These are phyloP conservation scores for Leccinum uliginosum DNA, from an alignment of 768 basidiomycete species.

Conservation along the genomic window DNA sequence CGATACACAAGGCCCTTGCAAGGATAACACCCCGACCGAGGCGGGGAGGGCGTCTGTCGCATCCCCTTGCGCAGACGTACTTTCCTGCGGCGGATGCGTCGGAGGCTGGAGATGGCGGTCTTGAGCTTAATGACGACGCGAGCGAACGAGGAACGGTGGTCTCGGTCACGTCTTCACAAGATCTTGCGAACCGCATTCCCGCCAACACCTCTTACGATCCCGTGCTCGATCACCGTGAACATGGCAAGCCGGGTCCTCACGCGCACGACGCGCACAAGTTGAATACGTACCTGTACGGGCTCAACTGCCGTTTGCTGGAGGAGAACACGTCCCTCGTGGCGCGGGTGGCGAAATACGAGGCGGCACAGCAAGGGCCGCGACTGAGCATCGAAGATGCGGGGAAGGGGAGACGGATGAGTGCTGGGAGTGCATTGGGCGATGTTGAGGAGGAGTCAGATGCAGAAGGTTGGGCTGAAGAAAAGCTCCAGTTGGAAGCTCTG, in stretches of 20 bases:
- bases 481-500: constrained; percentile 48
- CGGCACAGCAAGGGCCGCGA: constrained; percentile 32
- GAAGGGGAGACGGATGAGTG: constrained; percentile 47
- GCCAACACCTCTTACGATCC: constrained; percentile 90
- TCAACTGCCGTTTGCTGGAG: constrained; percentile 79
- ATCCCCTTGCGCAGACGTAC: constrained; percentile 60
- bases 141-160: constrained; percentile 64
- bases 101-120: too few relatives aligned
- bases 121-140: constrained; percentile 37
- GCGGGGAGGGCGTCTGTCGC: constrained; percentile 47
- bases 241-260: constrained; percentile 70
- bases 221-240: constrained; percentile 66
- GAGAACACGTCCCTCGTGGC: constrained; percentile 72
- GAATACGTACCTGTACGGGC: constrained; percentile 79
- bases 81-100: too few relatives aligned
- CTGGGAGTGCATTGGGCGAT: constrained; percentile 49
- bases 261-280: constrained; percentile 85
- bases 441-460: constrained; percentile 59
- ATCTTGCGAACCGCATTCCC: constrained; percentile 72
- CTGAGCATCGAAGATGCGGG: constrained; percentile 28
- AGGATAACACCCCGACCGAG: constrained; percentile 63
- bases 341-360: constrained; percentile 51
- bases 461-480: constrained; percentile 73
- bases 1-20: constrained; percentile 52
- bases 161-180: constrained; percentile 84